A percentile compares a stretch with the other conserved stretches of the same genome.
Evolutionary conservation across 1,139 yeast species (phyloP).

Genomic region (Blastobotrys petasosporus): DNA sequence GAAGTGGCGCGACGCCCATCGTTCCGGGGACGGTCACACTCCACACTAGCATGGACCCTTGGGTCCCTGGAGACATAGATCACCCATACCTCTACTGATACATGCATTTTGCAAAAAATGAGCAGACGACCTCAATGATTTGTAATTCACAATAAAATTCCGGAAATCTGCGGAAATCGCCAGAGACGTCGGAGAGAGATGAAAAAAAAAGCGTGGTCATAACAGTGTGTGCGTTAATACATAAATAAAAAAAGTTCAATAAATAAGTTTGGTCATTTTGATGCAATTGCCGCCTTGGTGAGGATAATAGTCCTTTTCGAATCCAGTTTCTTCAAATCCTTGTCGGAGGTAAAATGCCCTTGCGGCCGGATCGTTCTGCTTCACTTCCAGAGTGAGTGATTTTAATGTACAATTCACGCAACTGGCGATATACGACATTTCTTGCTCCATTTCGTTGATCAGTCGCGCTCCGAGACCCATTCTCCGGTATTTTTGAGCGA

Average conservation of each 20-base stretch:
- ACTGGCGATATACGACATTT: slow-evolving; percentile 11
- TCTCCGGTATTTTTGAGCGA: slow-evolving; percentile 18
- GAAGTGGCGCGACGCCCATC: too few species aligned
- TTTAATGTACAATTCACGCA: slow-evolving; percentile 6
- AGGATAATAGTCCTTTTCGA: slow-evolving; percentile 4
- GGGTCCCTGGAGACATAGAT: neutral
- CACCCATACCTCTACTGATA: too few species aligned
- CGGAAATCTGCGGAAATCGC: too few species aligned
- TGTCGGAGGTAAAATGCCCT: slow-evolving; percentile 14
- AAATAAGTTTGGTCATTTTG: slow-evolving; percentile 8
- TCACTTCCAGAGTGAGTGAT: slow-evolving; percentile 15
- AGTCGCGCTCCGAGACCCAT: slow-evolving; percentile 21
- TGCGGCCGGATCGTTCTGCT: slow-evolving; percentile 13
- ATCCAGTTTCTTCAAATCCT: slow-evolving; percentile 12
- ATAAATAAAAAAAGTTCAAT: slow-evolving; percentile 3
- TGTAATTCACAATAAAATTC: too few species aligned
- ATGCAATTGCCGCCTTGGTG: slow-evolving; percentile 6
- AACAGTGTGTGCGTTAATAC: neutral
- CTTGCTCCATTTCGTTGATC: slow-evolving; percentile 11
- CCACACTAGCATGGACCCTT: too few species aligned
- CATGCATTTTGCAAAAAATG: too few species aligned
- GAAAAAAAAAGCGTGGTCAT: neutral
- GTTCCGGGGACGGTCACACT: too few species aligned
- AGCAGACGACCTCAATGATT: too few species aligned
- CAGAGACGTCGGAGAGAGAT: too few species aligned